A percentile compares a stretch with the other conserved stretches of the same genome.
phyloP scores from a whole-genome alignment of 495 filamentous ascomycete species.

The Tetracladium setigerum region DNA sequence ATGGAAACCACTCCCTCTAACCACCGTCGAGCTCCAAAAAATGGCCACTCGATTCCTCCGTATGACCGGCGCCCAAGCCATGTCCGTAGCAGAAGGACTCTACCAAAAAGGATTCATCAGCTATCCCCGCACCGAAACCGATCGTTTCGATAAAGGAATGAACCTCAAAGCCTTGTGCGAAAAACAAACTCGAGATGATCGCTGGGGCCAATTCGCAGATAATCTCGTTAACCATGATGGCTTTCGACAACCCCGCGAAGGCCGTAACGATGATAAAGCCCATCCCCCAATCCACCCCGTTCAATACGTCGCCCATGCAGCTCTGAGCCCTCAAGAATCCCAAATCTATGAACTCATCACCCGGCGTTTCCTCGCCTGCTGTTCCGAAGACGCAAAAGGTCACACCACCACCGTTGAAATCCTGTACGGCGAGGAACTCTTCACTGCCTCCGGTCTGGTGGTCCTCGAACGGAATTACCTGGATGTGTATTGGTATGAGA shows the following conservation, averaged over 20 bases:
- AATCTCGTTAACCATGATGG: slow-evolving; percentile 61
- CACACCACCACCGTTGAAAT: slow-evolving; percentile 78
- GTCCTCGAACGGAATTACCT: slow-evolving; percentile 88
- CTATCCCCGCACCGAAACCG: slow-evolving; percentile 95
- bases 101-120: slow-evolving; percentile 95
- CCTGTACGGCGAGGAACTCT: slow-evolving; percentile 73
- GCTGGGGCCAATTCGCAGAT: slow-evolving; percentile 80
- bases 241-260: slow-evolving; percentile 75
- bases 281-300: slow-evolving; percentile 97
- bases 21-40: slow-evolving; percentile 98
- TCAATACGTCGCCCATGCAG: slow-evolving; percentile 57
- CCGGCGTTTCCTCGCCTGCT: slow-evolving; percentile 93
- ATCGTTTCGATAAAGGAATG: slow-evolving; percentile 89
- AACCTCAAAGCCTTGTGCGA: slow-evolving; percentile 72
- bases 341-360: slow-evolving; percentile 89
- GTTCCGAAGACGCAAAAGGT: slow-evolving; percentile 88
- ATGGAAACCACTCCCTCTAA: slow-evolving; percentile 88
- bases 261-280: slow-evolving; percentile 87
- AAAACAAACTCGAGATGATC: slow-evolving; percentile 68
- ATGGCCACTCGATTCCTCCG: slow-evolving; percentile 79
- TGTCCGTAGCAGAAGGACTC: slow-evolving; percentile 82
- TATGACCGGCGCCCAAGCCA: slow-evolving; percentile 79
- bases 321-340: slow-evolving; percentile 54
- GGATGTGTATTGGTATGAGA: slow-evolving; percentile 93
- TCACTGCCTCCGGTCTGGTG: slow-evolving; percentile 72